These are phyloP conservation scores for Solanum etuberosum DNA, from an alignment of 257 asterid species.

Conservation along the genomic window DNA sequence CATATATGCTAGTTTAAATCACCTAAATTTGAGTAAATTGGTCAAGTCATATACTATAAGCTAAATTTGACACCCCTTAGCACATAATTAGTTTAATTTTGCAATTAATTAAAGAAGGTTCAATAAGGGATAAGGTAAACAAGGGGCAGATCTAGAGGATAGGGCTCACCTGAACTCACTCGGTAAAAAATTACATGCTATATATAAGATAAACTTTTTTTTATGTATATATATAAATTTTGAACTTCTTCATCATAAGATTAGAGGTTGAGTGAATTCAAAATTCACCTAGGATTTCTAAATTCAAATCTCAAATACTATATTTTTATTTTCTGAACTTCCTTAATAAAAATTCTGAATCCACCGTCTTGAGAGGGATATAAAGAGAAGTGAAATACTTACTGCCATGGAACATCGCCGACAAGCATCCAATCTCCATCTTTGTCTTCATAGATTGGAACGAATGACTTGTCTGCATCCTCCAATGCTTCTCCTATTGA, in stretches of 20 bases:
- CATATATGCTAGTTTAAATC: not conserved
- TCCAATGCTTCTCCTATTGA: slow-evolving; percentile 44
- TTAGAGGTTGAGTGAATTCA: too few species aligned
- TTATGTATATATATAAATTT: too few species aligned
- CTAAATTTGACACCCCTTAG: not conserved
- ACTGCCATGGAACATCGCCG: slow-evolving; percentile 90
- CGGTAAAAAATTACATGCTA: too few species aligned
- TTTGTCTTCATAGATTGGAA: slow-evolving; percentile 76
- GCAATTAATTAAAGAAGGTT: not conserved
- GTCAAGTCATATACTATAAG: not conserved
- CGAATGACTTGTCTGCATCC: slow-evolving; percentile 40
- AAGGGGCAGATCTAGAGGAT: too few species aligned
- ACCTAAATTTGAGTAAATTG: not conserved
- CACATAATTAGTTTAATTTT: not conserved
- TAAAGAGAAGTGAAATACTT: not conserved
- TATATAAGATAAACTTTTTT: too few species aligned
- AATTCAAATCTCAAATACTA: too few species aligned
- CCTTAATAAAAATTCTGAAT: too few species aligned
- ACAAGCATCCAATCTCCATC: slow-evolving; percentile 95
- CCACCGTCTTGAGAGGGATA: too few species aligned
- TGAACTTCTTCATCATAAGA: too few species aligned
- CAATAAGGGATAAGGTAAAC: not conserved
- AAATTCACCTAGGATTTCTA: too few species aligned
- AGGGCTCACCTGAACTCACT: too few species aligned
- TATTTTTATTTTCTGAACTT: too few species aligned